phyloP scores from a whole-genome alignment of 139 green algal species.

The Microglena sp. region DNA sequence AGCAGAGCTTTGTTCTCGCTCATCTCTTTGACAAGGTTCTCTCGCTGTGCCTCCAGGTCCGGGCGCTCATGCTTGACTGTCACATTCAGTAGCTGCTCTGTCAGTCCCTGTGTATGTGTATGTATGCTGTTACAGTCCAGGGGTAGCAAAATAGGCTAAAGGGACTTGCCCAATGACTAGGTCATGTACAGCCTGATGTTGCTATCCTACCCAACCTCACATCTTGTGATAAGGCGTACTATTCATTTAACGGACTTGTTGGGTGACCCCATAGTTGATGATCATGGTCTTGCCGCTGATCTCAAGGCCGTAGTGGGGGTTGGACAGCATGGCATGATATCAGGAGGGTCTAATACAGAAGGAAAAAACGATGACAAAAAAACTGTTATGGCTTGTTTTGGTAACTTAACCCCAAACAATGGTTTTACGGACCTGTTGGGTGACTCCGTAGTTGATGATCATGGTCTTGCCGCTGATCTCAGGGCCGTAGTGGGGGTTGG shows the following conservation, averaged over 20 bases:
- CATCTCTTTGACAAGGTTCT: constrained; percentile 69
- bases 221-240: no score
- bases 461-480: constrained; percentile 72
- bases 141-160: no score
- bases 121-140: no score
- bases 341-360: no score
- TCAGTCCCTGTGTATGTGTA: constrained; percentile 45
- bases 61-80: constrained; percentile 65
- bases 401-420: no score
- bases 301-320: constrained; percentile 80
- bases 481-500: constrained; percentile 80
- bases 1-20: constrained; percentile 73
- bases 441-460: constrained; percentile 80
- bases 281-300: constrained; percentile 70
- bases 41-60: constrained; percentile 57
- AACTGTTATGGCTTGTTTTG: no score
- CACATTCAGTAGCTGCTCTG: constrained; percentile 80
- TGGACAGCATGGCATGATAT: constrained; percentile 54
- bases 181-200: no score
- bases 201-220: no score
- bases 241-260: constrained; percentile 28
- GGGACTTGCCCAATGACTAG: no score
- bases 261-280: constrained; percentile 76
- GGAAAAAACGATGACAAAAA: no score
- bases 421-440: constrained; percentile 22